These are phyloP conservation scores for Ascoidea tarda DNA, from an alignment of 805 yeast species.

Conservation along the genomic window DNA sequence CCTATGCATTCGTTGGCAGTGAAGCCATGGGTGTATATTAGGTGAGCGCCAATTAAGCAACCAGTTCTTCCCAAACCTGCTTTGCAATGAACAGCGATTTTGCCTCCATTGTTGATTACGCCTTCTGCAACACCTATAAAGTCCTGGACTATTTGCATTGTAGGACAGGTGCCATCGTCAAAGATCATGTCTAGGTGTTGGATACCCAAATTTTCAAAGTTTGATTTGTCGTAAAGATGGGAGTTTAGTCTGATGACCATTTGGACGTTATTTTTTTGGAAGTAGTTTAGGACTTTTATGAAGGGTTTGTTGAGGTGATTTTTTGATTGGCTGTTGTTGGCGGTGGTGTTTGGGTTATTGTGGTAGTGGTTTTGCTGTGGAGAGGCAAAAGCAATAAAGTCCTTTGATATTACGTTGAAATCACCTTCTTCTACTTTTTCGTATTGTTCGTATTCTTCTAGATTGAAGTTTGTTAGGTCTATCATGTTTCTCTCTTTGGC, in stretches of 20 bases:
- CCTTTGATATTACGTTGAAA: conserved; percentile 80
- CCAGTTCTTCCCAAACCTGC: conserved; percentile 98
- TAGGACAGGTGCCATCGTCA: conserved; percentile 97
- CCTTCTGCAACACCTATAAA: conserved; percentile 94
- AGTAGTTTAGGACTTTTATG: conserved; percentile 67
- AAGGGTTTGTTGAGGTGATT: conserved; percentile 52
- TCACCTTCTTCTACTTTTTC: conserved; percentile 97
- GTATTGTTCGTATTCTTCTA: conserved; percentile 88
- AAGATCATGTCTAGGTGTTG: conserved; percentile 91
- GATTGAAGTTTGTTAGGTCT: conserved; percentile 72
- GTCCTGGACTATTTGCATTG: conserved; percentile 81
- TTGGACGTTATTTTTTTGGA: conserved; percentile 59
- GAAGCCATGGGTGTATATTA: conserved; percentile 91
- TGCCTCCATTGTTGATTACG: conserved; percentile 72
- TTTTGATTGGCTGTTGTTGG: conserved; percentile 13
- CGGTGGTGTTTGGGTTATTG: conserved; percentile 20
- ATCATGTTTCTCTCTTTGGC: conserved; percentile 88
- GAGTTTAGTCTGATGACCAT: conserved; percentile 88
- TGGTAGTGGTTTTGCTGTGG: conserved; percentile 48
- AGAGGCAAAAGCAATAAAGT: conserved; percentile 95
- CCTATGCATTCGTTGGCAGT: conserved; percentile 96
- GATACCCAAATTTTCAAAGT: conserved; percentile 72
- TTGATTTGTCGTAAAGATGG: conserved; percentile 73
- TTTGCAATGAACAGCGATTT: conserved; percentile 97
- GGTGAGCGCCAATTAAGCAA: conserved; percentile 92